Base-by-base conservation (phyloP, 371 early-diverging fungal species). In the Thermomucor indicae-seudaticae region DNA sequence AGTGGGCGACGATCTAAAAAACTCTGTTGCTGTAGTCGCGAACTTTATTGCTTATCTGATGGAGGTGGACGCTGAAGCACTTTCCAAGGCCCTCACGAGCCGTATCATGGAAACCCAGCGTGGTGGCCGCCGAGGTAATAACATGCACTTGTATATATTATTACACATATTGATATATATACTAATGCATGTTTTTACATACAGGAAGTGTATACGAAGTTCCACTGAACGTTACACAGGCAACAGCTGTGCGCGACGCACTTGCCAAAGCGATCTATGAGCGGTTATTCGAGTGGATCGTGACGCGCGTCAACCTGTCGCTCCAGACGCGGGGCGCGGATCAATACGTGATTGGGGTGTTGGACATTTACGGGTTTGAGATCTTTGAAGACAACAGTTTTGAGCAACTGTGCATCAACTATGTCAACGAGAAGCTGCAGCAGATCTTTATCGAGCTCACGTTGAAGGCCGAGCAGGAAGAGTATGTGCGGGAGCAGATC, bases 351-450 rank as follows among this genome's bases (percentile, higher is more conserved):
- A 79, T 98, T 35, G 98, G 97, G 55, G 97, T 98, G 6, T 67
- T 98, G 67, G 93, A 99, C 81, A 92, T 97, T 74, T 93, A 95
- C 61, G 94, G 99, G 42, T 94, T 96, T 65, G 93, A 93, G 80
- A 92, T 95, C 53, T 93, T 93, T 62, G 81, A 97, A 50, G 88
- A 91, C 55, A 99, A 99, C 81, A 94, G 93, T 45, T 99, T 99
- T 72, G 99, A 99, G 69, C 99, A 99, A 76, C 86, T 99, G 55
- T 98, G 99, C 75, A 99, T 99, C 78, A 99, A 99, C 79, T 99
- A 99, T 57, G 98, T 99, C 50, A 99, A 99, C 75, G 99, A 99
- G 65, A 95, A 96, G 70, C 79, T 99, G 55, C 99, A 99, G 65
- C 99, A 99, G 65, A 98, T 99, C 62, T 99, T 99, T 61, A 99